Percentiles rank a stretch among this genome's conserved stretches.
Conservation (phyloP, 2,329 filamentous ascomycete species). For the Penicillium palitans region DNA sequence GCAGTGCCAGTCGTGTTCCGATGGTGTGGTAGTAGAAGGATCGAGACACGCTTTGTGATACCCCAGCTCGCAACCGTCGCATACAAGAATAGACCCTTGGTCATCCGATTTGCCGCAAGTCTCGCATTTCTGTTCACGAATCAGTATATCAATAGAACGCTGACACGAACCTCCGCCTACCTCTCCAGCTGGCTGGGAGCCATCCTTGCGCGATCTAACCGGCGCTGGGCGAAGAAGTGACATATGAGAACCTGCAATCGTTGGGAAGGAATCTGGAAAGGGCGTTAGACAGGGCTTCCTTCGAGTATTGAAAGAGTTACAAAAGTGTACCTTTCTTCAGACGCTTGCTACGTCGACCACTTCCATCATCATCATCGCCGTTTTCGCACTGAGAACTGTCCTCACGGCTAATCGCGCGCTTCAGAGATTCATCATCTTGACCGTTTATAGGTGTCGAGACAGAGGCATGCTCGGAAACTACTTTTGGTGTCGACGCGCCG, state of each 20-base stretch:
- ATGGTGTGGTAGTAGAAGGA: slow-evolving; percentile 73
- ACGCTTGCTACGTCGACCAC: slow-evolving; percentile 83
- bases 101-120: slow-evolving; percentile 80
- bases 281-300: neutral
- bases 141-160: slow-evolving; percentile 31
- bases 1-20: slow-evolving; percentile 92
- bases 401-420: slow-evolving; percentile 71
- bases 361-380: slow-evolving; percentile 61
- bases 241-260: slow-evolving; percentile 95
- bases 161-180: slow-evolving; percentile 38
- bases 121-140: slow-evolving; percentile 68
- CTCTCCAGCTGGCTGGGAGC: slow-evolving; percentile 59
- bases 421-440: slow-evolving; percentile 60
- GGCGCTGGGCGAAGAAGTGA: slow-evolving; percentile 83
- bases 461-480: slow-evolving; percentile 63
- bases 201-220: slow-evolving; percentile 56
- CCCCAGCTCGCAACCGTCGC: slow-evolving; percentile 87
- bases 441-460: slow-evolving; percentile 59
- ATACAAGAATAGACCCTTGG: slow-evolving; percentile 68
- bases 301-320: slow-evolving; percentile 18
- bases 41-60: slow-evolving; percentile 89
- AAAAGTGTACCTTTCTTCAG: slow-evolving; percentile 71
- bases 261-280: slow-evolving; percentile 57
- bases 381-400: slow-evolving; percentile 46
- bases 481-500: slow-evolving; percentile 61